Evolutionary conservation across 1,284 basidiomycete genomes (phyloP).

Genomic region (Cryptococcus sp.): DNA sequence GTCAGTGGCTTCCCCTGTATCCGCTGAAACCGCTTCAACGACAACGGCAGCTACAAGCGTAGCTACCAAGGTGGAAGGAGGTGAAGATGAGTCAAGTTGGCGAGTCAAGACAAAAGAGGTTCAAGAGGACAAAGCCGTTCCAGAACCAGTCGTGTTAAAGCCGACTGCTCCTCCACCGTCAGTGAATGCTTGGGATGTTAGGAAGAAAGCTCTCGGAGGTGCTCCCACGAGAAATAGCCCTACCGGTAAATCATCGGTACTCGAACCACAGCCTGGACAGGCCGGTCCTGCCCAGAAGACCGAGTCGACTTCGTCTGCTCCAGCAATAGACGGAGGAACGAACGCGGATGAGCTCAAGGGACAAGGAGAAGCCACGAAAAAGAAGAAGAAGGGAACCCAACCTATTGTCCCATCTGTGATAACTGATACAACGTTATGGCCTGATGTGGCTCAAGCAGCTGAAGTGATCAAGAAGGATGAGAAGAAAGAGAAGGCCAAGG

Average conservation of each 20-base stretch:
- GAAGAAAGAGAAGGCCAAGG: slow-evolving; percentile 25
- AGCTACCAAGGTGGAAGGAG: slow-evolving; percentile 3
- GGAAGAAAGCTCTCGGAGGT: slow-evolving; percentile 23
- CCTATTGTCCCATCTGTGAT: slow-evolving; percentile 11
- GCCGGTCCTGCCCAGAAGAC: background rate
- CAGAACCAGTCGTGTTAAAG: background rate
- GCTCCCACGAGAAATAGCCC: background rate
- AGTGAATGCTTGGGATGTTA: slow-evolving; percentile 37
- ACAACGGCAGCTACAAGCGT: slow-evolving; percentile 12
- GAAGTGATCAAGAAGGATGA: slow-evolving; percentile 26
- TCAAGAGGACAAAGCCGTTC: background rate
- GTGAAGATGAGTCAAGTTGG: background rate
- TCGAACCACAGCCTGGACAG: background rate
- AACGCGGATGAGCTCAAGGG: slow-evolving; percentile 11
- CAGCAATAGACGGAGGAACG: background rate
- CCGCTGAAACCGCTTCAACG: slow-evolving; percentile 11
- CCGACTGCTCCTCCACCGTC: slow-evolving; percentile 18
- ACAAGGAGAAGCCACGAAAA: slow-evolving; percentile 18
- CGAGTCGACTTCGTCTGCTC: background rate
- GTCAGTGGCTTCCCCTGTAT: slow-evolving; percentile 15
- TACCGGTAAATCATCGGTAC: background rate
- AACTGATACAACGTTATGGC: slow-evolving; percentile 35
- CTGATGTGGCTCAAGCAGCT: slow-evolving; percentile 36
- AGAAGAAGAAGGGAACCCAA: slow-evolving; percentile 7
- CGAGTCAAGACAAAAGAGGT: background rate